Evolutionary conservation across 2,329 filamentous ascomycete genomes (phyloP).

Genomic region (Cryphonectria parasitica): DNA sequence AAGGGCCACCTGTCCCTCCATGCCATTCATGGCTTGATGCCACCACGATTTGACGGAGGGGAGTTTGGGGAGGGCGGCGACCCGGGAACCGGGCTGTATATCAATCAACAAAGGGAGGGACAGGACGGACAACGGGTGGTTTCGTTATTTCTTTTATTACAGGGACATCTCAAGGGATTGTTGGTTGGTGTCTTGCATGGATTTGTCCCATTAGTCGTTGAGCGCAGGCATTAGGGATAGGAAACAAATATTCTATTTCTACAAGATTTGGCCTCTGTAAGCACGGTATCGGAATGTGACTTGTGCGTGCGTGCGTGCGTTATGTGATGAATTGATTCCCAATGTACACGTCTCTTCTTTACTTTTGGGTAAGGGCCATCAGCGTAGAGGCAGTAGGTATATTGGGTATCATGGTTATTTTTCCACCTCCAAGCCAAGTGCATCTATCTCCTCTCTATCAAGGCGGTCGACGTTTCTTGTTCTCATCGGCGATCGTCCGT

Average conservation of each 20-base stretch:
- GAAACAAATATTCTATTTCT: conserved; percentile 14
- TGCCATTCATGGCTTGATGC: conserved; percentile 18
- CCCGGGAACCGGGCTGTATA: conserved; percentile 19
- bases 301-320: background rate
- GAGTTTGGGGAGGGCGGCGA: conserved; percentile 18
- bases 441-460: background rate
- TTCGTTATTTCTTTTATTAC: conserved; percentile 9
- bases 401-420: conserved; percentile 12
- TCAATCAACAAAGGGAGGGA: background rate
- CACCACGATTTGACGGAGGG: conserved; percentile 7
- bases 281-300: background rate
- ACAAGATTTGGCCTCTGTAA: background rate
- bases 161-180: conserved; percentile 17
- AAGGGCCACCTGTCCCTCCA: conserved; percentile 10
- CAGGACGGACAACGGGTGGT: conserved; percentile 9
- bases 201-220: background rate
- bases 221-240: conserved; percentile 3
- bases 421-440: background rate
- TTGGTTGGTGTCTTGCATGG: conserved; percentile 6
- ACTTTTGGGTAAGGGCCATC: background rate
- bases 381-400: background rate
- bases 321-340: background rate
- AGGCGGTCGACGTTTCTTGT: background rate
- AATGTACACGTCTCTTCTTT: background rate
- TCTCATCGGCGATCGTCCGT: background rate